These are phyloP conservation scores for Sequoiadendron giganteum DNA, from an alignment of 75 land plant genomes.

Conservation along the genomic window DNA sequence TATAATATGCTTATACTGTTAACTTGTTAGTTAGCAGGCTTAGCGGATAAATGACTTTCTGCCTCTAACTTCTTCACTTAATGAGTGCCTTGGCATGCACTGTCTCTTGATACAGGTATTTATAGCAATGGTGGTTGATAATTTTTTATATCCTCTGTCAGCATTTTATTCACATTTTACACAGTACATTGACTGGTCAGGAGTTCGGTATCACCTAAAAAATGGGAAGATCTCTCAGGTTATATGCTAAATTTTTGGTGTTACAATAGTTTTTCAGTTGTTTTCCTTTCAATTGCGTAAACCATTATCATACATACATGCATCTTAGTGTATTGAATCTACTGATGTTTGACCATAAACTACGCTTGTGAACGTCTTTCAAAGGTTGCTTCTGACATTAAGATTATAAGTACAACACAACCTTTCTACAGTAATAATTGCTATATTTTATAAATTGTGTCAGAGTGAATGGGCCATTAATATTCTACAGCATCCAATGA, in stretches of 20 bases:
- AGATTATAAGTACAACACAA: not conserved
- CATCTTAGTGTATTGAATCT: not conserved
- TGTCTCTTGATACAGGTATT: slow-evolving; percentile 65
- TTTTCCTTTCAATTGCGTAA: not conserved
- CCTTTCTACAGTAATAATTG: too few relatives aligned
- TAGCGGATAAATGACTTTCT: not conserved
- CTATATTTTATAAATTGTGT: too few relatives aligned
- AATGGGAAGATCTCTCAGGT: slow-evolving; percentile 92
- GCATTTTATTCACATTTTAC: slow-evolving; percentile 85
- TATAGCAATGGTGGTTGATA: slow-evolving; percentile 90
- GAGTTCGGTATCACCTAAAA: slow-evolving; percentile 82
- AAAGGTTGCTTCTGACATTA: not conserved
- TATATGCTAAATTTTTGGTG: not conserved
- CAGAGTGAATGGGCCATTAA: too few relatives aligned
- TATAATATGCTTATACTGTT: not conserved
- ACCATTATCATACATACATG: not conserved
- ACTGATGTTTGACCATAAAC: not conserved
- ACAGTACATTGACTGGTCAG: slow-evolving; percentile 97
- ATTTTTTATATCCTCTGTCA: slow-evolving; percentile 88
- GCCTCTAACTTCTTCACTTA: not conserved
- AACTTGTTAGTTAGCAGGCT: not conserved
- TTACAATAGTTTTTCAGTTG: not conserved
- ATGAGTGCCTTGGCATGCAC: not conserved
- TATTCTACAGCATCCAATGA: too few relatives aligned
- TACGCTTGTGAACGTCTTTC: not conserved